phyloP scores from a whole-genome alignment of 192 early-diverging fungal species.

The Diversispora eburnea region DNA sequence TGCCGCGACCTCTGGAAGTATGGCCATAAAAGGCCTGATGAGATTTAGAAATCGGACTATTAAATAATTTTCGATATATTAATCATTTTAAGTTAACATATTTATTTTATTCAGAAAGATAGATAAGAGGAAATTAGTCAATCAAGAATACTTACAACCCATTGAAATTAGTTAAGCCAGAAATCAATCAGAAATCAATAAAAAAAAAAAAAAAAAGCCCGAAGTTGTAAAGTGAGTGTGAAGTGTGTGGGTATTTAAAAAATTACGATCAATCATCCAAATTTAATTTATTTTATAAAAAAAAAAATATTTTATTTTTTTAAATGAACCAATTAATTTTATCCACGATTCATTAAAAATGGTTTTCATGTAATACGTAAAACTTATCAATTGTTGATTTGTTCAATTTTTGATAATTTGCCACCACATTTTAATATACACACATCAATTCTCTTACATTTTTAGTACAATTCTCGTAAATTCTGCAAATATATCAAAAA shows the following conservation, averaged over 20 bases:
- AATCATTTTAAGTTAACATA: neutral
- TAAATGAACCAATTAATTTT: neutral
- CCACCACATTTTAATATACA: neutral
- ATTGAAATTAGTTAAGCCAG: constrained; percentile 11
- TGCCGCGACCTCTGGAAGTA: constrained; percentile 96
- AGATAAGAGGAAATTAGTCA: too few species aligned
- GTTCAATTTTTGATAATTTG: neutral
- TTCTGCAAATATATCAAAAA: too few species aligned
- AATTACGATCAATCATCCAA: neutral
- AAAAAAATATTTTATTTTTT: neutral
- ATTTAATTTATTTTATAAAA: neutral
- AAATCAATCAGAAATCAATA: neutral
- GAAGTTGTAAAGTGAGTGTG: neutral
- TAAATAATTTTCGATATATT: neutral
- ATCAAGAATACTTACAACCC: constrained; percentile 17
- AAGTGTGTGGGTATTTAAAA: neutral
- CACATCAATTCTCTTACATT: neutral
- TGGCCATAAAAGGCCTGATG: constrained; percentile 94
- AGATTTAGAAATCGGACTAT: constrained; percentile 93
- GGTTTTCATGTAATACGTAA: neutral
- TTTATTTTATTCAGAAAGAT: neutral
- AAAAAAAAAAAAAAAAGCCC: neutral
- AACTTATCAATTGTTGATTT: constrained; percentile 17
- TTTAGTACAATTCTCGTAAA: neutral
- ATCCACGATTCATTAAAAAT: neutral